A percentile compares a stretch with the other conserved stretches of the same genome.
Conservation (phyloP, 495 filamentous ascomycete species). For the Annulohypoxylon bovei region DNA sequence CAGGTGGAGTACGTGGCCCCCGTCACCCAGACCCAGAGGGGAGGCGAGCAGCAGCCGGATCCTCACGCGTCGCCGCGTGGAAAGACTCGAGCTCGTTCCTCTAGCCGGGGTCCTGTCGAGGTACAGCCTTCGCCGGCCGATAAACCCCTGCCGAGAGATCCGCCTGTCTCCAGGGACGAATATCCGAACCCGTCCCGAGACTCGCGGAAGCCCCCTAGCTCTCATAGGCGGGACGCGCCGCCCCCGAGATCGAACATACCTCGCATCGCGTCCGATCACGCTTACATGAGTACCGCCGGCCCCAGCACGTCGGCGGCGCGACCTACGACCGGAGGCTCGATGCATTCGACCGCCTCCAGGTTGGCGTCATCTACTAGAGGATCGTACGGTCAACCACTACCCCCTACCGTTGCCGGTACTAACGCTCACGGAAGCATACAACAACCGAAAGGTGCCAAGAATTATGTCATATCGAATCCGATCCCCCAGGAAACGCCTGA, state of each 20-base stretch:
- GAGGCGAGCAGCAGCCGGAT: slow-evolving; percentile 53
- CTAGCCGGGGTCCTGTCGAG: slow-evolving; percentile 60
- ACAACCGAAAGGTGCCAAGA: slow-evolving; percentile 75
- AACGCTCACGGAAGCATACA: slow-evolving; percentile 92
- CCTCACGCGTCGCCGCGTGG: slow-evolving; percentile 42
- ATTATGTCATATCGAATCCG: slow-evolving; percentile 79
- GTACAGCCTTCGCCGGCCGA: slow-evolving; percentile 54
- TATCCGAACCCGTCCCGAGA: slow-evolving; percentile 55
- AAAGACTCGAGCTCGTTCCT: slow-evolving; percentile 62
- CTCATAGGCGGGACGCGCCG: slow-evolving; percentile 58
- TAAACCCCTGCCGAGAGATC: slow-evolving; percentile 64
- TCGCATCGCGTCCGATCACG: slow-evolving; percentile 60
- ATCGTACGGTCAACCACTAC: slow-evolving; percentile 89
- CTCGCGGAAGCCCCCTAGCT: slow-evolving; percentile 57
- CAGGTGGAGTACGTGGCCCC: slow-evolving; percentile 99
- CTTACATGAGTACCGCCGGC: slow-evolving; percentile 55
- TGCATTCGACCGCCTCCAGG: slow-evolving; percentile 70
- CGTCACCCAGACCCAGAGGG: slow-evolving; percentile 76
- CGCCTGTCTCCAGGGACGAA: slow-evolving; percentile 54
- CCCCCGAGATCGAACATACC: slow-evolving; percentile 62
- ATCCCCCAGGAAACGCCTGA: slow-evolving; percentile 66
- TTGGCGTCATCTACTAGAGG: slow-evolving; percentile 74
- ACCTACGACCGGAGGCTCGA: slow-evolving; percentile 84
- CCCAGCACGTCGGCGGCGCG: slow-evolving; percentile 62
- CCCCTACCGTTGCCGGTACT: slow-evolving; percentile 86